Base-by-base conservation (phyloP, 352 stramenopile genomes). In the Phytophthora citrophthora region DNA sequence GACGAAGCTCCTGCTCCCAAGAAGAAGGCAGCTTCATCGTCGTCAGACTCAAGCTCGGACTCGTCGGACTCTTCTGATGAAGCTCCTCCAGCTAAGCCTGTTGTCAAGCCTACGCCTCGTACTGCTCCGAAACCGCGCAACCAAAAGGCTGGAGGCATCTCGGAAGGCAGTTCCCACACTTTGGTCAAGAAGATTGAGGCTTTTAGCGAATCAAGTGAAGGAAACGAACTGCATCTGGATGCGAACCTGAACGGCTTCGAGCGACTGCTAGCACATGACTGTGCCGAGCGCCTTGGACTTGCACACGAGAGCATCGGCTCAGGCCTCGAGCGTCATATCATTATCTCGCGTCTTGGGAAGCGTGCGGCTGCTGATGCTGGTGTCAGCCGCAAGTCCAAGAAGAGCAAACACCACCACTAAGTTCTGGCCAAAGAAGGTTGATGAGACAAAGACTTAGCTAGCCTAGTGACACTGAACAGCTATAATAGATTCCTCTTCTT, bases 161-260 rank as follows among this genome's bases (percentile, higher is more conserved):
- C 85, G 9, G 58, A 66, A 0, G 77, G 74, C 52, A 93, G 77
- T 44, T 83, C 77, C 10, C 88, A 95, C 62, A 88, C 86, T 39
- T 63, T 95, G n/a, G 88, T 95, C 23, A 90, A 91, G 72, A 88
- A 89, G 55, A 94, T 95, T 11, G 83, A 94, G 53, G 74, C 65
- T 24, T 95, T 90, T 54, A 55, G 51, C 29, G 79, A 78, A 36
- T 89, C 83, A n/a, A 69, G 68, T 13, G 67, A 61, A 29, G 65
- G 53, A 4, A 58, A 80, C 23, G 65, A 76, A 58, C 49, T 95
- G 43, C 88, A 95, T 45, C 48, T 95, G 55, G 80, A 90, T 58
- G 61, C 83, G 3, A 89, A 82, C 51, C 64, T 95, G 51, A 95
- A 95, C 52, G 79, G 83, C 48, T 95, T 93, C 48, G 88, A 95